Evolutionary conservation across 768 basidiomycete species (phyloP).

Genomic region (Peribolospora baueri): DNA sequence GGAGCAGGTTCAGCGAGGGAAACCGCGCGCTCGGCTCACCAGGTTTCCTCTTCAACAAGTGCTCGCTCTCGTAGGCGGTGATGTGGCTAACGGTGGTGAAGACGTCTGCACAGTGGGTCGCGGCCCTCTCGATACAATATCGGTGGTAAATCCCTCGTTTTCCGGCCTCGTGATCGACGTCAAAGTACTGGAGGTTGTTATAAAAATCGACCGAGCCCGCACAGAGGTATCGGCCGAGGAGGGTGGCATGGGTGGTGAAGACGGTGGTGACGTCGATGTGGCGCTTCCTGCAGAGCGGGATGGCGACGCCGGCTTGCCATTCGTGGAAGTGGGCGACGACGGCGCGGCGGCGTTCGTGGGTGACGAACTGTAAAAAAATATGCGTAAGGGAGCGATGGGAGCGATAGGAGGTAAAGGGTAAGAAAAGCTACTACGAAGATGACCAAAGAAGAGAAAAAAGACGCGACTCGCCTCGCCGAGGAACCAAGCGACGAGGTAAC

Average conservation of each 20-base stretch:
- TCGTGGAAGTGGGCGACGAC: slow-evolving; percentile 98
- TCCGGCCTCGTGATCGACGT: slow-evolving; percentile 96
- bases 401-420: neutral
- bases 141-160: slow-evolving; percentile 96
- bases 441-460: neutral
- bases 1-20: neutral
- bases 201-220: slow-evolving; percentile 97
- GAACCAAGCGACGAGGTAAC: slow-evolving; percentile 97
- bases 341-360: slow-evolving; percentile 53
- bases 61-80: slow-evolving; percentile 90
- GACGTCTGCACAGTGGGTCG: slow-evolving; percentile 87
- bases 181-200: slow-evolving; percentile 98
- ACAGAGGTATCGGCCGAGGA: slow-evolving; percentile 93
- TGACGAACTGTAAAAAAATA: slow-evolving; percentile 35
- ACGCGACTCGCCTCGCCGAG: slow-evolving; percentile 58
- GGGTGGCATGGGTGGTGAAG: slow-evolving; percentile 94
- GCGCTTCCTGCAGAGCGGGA: slow-evolving; percentile 74
- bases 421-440: neutral
- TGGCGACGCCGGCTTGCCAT: slow-evolving; percentile 95
- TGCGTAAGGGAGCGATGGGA: slow-evolving; percentile 1
- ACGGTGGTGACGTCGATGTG: slow-evolving; percentile 97
- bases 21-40: slow-evolving; percentile 13
- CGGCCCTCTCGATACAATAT: slow-evolving; percentile 90
- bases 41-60: slow-evolving; percentile 82
- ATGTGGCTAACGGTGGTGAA: slow-evolving; percentile 97